Conservation (phyloP, 2,329 filamentous ascomycete species). For the Colletotrichum sp. region DNA sequence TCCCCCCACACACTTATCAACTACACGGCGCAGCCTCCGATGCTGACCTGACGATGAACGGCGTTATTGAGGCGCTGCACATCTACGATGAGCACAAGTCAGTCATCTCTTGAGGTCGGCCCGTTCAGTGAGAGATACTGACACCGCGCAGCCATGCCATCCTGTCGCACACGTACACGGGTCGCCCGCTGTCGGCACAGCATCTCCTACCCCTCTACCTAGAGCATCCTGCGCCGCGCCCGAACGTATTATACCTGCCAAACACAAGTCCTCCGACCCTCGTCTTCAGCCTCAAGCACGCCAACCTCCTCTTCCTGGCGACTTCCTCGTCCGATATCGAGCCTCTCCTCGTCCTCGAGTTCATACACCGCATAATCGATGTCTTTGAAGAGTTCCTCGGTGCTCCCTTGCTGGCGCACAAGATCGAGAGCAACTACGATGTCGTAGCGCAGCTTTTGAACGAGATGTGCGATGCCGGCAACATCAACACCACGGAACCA, state of each 20-base stretch:
- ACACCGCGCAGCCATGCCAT: slow-evolving; percentile 71
- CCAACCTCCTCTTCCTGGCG: slow-evolving; percentile 84
- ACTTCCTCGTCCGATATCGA: slow-evolving; percentile 88
- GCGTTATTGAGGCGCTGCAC: slow-evolving; percentile 93
- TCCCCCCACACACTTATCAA: slow-evolving; percentile 25
- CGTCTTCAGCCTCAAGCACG: slow-evolving; percentile 86
- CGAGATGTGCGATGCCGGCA: slow-evolving; percentile 95
- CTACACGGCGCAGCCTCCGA: slow-evolving; percentile 29
- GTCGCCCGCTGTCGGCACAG: slow-evolving; percentile 76
- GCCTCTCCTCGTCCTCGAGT: slow-evolving; percentile 89
- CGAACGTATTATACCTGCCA: slow-evolving; percentile 84
- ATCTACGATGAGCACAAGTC: slow-evolving; percentile 97
- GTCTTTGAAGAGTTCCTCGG: slow-evolving; percentile 94
- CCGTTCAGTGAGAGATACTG: slow-evolving; percentile 23
- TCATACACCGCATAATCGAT: slow-evolving; percentile 91
- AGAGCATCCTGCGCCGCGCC: slow-evolving; percentile 78
- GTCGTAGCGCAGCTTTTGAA: slow-evolving; percentile 90
- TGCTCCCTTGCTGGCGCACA: slow-evolving; percentile 81
- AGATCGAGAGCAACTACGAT: slow-evolving; percentile 91
- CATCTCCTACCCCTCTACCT: slow-evolving; percentile 87
- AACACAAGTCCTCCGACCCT: slow-evolving; percentile 85
- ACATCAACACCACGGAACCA: slow-evolving; percentile 88
- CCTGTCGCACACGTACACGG: slow-evolving; percentile 87
- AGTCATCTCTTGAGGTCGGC: slow-evolving; percentile 28
- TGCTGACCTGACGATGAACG: slow-evolving; percentile 67